Base-by-base conservation (phyloP, 2,329 filamentous ascomycete genomes). In the Fusarium lateritium region DNA sequence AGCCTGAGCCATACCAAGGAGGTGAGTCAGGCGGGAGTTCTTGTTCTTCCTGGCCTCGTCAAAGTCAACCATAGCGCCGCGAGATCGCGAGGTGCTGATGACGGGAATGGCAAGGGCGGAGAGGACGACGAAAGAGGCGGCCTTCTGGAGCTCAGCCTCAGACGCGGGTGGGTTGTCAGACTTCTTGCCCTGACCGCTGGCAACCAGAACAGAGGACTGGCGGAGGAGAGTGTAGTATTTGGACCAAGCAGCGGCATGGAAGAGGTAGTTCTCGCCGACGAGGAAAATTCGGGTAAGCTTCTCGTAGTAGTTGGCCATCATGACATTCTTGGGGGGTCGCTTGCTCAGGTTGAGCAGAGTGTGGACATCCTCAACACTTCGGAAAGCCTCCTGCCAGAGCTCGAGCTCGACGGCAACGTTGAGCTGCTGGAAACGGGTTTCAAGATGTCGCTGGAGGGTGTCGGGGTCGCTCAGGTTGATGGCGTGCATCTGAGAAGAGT, bases 281-380 rank as follows among this genome's bases (percentile, higher is more conserved):
- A 99, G 89, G 88, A 99, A 99, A 80, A 99, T 99, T 70, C 94
- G 91, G 40, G 96, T 98, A 61, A 99, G 90, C 85, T 98, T 98
- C 87, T 99, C 96, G 83, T 98, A 99, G 88, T 99, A 99, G 86
- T 98, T 99, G 83, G 96, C 96, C 96, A 99, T 99, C 96, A 99
- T 98, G 79, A 98, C 87, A 80, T 98, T 98, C 91, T 98, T 98
- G 56, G 96, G 92, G 39, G 94, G 94, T 57, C 96, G 93, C 89
- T 98, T 98, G 91, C 95, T 98, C 74, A 98, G 88, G 84, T 92
- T 98, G 73, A 99, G 90, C 56, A 99, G 89, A 52, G 94, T 98
- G 84, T 99, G 96, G 74, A 98, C 98, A 79, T 99, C 96, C 84
- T 99, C 96, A 50, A 99, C 95, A 78, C 94, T 98, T 81, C 96